Evolutionary conservation across 345 rosid species (phyloP), one percentile per base, ranked within the genome.

Genomic region (Hevea brasiliensis): DNA sequence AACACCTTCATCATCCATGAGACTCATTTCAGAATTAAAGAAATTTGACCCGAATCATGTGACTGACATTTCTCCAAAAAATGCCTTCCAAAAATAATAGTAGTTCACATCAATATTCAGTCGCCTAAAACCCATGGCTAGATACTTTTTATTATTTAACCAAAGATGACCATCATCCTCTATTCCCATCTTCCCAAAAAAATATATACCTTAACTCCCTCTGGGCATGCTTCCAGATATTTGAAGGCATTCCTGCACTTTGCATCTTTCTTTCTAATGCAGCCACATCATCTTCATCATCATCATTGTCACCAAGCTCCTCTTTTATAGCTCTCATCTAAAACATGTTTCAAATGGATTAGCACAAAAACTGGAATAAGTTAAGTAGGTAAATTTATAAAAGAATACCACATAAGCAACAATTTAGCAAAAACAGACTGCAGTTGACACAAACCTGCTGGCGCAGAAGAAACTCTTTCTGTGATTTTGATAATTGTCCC

Each of bases 241-340:
- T 91, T 79, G 97, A 77, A 71, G 99, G 98, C 96, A 95, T 89
- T 80, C 93, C 98, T 7, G 96, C 94, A 83, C 85, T 84, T 84
- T 95, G 96, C 99, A 95, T 95, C 84, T 92, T 95, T 80, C 90
- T 89, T 86, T 92, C 99, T 72, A 95, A 79, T 66, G 94, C 89
- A 84, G 89, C 99, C 74, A 92, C 81, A 83, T 95, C 99, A 85
- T 95, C 99, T 84, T 92, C 99, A 74, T 95, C 97, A 61, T 95
- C 99, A 79, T 92, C 98, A 73, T 92, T 92, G 84, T 95, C 98
- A 69, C 99, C 99, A 72, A 95, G 98, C 86, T 95, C 99, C 84
- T 95, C 99, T 73, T 92, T 95, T 81, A 95, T 95, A 70, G 99
- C 99, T 82, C 96, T 91, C 97, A 95, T 95, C 99, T 95, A 77